Evolutionary conservation across 768 basidiomycete genomes (phyloP).

Genomic region (Trametes meyenii): DNA sequence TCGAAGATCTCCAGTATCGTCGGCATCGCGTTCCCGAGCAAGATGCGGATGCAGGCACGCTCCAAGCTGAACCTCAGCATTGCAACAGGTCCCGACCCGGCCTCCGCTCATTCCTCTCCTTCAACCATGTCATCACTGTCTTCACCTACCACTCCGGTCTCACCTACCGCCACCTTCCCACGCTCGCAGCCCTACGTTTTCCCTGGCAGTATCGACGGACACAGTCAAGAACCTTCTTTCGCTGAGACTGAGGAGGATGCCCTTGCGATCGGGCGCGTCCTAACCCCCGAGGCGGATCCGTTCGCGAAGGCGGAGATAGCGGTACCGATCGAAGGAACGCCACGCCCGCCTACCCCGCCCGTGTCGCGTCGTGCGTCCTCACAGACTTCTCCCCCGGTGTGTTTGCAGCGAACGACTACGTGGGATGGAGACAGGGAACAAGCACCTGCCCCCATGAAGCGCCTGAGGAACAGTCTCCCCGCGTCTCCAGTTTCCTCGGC

Average conservation of each 20-base stretch:
- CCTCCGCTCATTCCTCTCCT: constrained; percentile 22
- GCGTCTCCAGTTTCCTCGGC: constrained; percentile 20
- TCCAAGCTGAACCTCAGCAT: constrained; percentile 31
- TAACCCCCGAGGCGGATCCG: constrained; percentile 34
- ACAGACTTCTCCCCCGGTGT: not conserved
- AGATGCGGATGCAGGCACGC: constrained; percentile 19
- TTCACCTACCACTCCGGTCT: constrained; percentile 14
- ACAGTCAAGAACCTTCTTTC: not conserved
- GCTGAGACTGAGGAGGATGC: constrained; percentile 20
- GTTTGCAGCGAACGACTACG: not conserved
- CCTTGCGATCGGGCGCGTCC: constrained; percentile 28
- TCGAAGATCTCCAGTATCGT: constrained; percentile 27
- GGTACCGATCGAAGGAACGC: constrained; percentile 12
- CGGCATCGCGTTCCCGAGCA: constrained; percentile 22
- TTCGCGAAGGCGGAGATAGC: constrained; percentile 31
- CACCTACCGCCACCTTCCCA: constrained; percentile 11
- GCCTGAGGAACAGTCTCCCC: constrained; percentile 17
- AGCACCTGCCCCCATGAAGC: not conserved
- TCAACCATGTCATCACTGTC: constrained; percentile 12
- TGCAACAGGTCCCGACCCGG: constrained; percentile 9
- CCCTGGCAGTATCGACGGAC: constrained; percentile 5
- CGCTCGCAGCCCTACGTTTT: constrained; percentile 12
- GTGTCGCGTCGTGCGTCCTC: constrained; percentile 11
- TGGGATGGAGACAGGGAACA: constrained; percentile 14
- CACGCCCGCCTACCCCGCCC: constrained; percentile 15